A percentile compares a stretch with the other conserved stretches of the same genome.
Conservation (phyloP, 192 early-diverging fungal species). For the Coemansia nantahalensis region DNA sequence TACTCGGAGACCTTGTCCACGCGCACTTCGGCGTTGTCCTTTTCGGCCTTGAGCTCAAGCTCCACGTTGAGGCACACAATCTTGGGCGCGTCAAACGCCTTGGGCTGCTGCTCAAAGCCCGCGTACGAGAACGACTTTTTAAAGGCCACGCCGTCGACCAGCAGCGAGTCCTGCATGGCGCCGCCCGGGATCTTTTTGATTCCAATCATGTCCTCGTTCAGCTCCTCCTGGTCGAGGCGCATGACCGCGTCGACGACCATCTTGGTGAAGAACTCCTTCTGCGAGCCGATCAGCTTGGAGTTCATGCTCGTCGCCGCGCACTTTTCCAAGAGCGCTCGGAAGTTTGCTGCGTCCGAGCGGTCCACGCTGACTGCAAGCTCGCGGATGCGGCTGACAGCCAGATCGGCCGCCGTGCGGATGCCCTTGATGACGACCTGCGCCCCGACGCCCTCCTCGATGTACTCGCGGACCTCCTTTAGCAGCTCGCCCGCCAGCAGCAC, state of each 20-base stretch:
- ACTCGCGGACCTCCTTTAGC: conserved; percentile 90
- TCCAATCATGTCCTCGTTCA: conserved; percentile 97
- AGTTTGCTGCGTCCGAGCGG: conserved; percentile 73
- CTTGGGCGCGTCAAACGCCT: conserved; percentile 86
- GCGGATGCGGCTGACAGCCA: conserved; percentile 90
- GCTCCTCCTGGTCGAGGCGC: conserved; percentile 90
- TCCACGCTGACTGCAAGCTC: conserved; percentile 89
- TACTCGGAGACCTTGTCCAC: conserved; percentile 96
- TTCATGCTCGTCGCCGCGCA: conserved; percentile 99
- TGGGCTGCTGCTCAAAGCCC: conserved; percentile 99
- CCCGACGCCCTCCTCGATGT: conserved; percentile 93
- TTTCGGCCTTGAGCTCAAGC: conserved; percentile 98
- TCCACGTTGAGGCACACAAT: conserved; percentile 95
- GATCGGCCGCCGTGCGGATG: conserved; percentile 85
- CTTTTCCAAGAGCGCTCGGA: conserved; percentile 88
- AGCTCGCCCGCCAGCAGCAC: conserved; percentile 96
- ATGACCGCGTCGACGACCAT: conserved; percentile 98
- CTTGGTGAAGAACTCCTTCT: conserved; percentile 96
- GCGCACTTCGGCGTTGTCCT: conserved; percentile 98
- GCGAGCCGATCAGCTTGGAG: conserved; percentile 95
- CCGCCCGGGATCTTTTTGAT: conserved; percentile 98
- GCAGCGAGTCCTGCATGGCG: conserved; percentile 97
- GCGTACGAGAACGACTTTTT: conserved; percentile 99
- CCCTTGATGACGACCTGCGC: conserved; percentile 95
- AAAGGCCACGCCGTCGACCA: conserved; percentile 97